phyloP scores from a whole-genome alignment of 2,329 filamentous ascomycete genomes.

The Colletotrichum sublineola region DNA sequence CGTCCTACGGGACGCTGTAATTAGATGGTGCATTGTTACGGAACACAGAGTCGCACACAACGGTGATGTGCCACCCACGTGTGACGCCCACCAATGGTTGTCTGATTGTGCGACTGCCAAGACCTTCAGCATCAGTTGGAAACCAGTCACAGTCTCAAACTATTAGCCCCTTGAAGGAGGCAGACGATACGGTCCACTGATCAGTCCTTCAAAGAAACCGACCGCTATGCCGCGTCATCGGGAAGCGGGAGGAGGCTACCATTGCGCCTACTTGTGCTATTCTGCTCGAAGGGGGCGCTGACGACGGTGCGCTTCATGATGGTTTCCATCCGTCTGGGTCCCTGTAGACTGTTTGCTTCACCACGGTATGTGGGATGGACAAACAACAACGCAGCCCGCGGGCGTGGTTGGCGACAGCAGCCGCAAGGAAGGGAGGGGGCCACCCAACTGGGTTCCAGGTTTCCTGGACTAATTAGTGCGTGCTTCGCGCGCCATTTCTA shows the following conservation, averaged over 20 bases:
- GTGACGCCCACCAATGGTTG: not conserved
- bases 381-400: not conserved
- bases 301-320: conserved; percentile 30
- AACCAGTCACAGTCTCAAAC: conserved; percentile 33
- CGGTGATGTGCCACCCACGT: not conserved
- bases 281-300: not conserved
- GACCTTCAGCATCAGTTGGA: conserved; percentile 13
- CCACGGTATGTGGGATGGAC: conserved; percentile 1
- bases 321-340: conserved; percentile 2
- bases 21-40: not conserved
- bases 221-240: conserved; percentile 22
- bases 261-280: not conserved
- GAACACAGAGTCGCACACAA: not conserved
- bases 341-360: not conserved
- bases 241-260: conserved; percentile 25
- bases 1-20: conserved; percentile 1
- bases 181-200: conserved; percentile 1
- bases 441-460: not conserved
- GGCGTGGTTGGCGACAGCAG: not conserved
- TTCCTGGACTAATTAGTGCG: not conserved
- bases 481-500: not conserved
- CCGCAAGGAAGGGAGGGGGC: not conserved
- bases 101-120: conserved; percentile 18
- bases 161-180: not conserved
- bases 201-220: not conserved